Base-by-base conservation (phyloP, 1,284 basidiomycete genomes). In the Papiliotrema laurentii region DNA sequence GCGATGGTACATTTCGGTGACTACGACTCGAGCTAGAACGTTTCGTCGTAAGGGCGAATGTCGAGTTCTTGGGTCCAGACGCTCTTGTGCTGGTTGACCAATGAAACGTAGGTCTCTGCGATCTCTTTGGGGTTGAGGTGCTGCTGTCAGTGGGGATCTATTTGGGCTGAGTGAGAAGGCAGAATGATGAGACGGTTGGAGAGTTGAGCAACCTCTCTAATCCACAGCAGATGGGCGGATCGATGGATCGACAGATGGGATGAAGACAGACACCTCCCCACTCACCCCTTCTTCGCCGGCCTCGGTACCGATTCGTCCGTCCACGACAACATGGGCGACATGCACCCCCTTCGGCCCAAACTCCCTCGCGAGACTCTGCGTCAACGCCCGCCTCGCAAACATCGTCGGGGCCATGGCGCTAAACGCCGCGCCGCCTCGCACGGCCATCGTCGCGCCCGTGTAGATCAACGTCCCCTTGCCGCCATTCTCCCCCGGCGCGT, bases 261-360 rank as follows among this genome's bases (percentile, higher is more conserved):
- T 18, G 27, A 33, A 14, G 13, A n/a, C n/a, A n/a, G n/a, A n/a
- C n/a, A n/a, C n/a, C n/a, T n/a, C n/a, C n/a, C n/a, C n/a, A 13
- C 19, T 10, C 40, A 24, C 56, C 50, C 43, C 56, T 59, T 60
- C 52, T 1, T 67, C 67, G 28, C 58, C 49, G 43, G 56, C 50
- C 1, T 50, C 50, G 13, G 68, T 68, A 42, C 67, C 57, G 42
- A 73, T 72, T 35, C 65, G 34, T 4, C 74, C 75, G 47, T 77
- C 76, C 11, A 76, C 50, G 25, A 77, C 58, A 25, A 69, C 62
- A 56, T 77, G 74, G 2, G 63, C 60, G 13, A 76, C 75, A 45
- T 77, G 75, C 6, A 77, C 52, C 1, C 71, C 73, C 46, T 74
- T 50, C 0, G 72, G 68, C 1, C 70, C 71, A 49, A 75, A 77